phyloP scores from a whole-genome alignment of 495 filamentous ascomycete species.

The Achaetomiella virescens region DNA sequence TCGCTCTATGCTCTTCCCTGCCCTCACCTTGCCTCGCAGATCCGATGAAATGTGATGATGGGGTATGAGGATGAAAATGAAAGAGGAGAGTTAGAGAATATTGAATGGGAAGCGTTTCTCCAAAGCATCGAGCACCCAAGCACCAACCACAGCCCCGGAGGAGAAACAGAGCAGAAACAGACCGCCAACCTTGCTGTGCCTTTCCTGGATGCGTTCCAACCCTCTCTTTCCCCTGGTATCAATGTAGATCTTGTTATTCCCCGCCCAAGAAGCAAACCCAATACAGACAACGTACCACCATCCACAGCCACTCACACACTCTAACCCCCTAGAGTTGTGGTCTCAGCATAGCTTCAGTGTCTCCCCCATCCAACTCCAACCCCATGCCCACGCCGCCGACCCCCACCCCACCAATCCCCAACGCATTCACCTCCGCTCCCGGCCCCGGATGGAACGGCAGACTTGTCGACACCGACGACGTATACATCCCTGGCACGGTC shows the following conservation, averaged over 20 bases:
- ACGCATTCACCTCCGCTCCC: neutral
- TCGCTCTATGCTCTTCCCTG: conserved; percentile 8
- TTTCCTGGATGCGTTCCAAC: too few species aligned
- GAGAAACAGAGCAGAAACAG: too few species aligned
- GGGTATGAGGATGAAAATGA: neutral
- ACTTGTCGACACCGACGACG: neutral
- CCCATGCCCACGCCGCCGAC: neutral
- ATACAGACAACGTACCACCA: too few species aligned
- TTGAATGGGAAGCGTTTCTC: too few species aligned
- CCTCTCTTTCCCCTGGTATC: too few species aligned
- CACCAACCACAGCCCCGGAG: neutral
- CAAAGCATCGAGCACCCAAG: neutral
- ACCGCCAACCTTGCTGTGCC: too few species aligned
- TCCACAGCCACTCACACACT: too few species aligned
- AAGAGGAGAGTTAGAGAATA: neutral
- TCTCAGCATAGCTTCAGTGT: neutral
- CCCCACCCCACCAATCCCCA: neutral
- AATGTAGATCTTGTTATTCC: too few species aligned
- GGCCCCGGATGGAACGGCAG: neutral
- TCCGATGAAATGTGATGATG: neutral
- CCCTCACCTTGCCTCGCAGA: conserved; percentile 2
- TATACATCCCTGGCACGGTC: neutral
- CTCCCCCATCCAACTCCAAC: conserved; percentile 1
- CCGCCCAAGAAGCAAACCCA: too few species aligned
- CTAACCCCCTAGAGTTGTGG: too few species aligned